Percentiles rank a stretch among this genome's conserved stretches.
Evolutionary conservation across 345 rosid genomes (phyloP).

Genomic region (Citrus australasica): DNA sequence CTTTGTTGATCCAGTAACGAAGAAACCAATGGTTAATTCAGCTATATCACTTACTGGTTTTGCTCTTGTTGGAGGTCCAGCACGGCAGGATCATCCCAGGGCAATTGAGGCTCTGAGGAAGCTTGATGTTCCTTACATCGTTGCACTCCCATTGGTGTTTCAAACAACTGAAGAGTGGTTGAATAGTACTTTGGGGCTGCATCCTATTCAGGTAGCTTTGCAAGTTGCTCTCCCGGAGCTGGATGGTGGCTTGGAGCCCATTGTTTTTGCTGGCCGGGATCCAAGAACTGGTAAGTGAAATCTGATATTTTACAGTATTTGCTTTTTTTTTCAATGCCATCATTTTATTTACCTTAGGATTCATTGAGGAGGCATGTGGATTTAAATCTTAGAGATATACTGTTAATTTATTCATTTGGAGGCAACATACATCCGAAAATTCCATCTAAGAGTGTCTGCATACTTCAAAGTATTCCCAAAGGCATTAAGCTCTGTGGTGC

Average conservation of each 20-base stretch:
- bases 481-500: neutral
- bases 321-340: neutral
- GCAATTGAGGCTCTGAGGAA: slow-evolving; percentile 86
- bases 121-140: slow-evolving; percentile 92
- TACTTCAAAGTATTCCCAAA: neutral
- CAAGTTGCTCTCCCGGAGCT: slow-evolving; percentile 99
- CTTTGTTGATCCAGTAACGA: slow-evolving; percentile 61
- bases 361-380: neutral
- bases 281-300: slow-evolving; percentile 76
- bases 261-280: slow-evolving; percentile 96
- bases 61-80: slow-evolving; percentile 98
- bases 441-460: neutral
- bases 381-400: neutral
- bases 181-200: slow-evolving; percentile 88
- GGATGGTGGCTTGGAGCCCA: slow-evolving; percentile 99
- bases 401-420: neutral
- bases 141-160: slow-evolving; percentile 92
- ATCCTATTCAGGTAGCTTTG: slow-evolving; percentile 97
- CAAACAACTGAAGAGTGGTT: slow-evolving; percentile 99
- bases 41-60: slow-evolving; percentile 86
- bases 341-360: neutral
- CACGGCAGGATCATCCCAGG: slow-evolving; percentile 98
- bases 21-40: slow-evolving; percentile 70
- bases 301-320: neutral
- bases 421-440: neutral